Evolutionary conservation across 2,329 filamentous ascomycete species (phyloP).

Genomic region (Bipolaris zeicola): DNA sequence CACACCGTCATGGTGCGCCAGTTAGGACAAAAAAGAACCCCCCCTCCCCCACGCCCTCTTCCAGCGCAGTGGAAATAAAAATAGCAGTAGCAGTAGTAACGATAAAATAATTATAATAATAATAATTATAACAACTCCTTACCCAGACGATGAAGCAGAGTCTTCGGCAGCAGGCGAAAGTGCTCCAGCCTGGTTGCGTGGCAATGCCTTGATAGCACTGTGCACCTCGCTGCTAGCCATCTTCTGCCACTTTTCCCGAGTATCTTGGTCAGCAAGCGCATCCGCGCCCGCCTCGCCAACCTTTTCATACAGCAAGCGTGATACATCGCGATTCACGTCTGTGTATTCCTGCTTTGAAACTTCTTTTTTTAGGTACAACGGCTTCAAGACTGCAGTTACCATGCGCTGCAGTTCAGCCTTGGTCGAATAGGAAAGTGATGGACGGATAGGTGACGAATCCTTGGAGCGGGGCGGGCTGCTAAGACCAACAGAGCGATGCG

Average conservation of each 20-base stretch:
- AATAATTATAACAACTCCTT: background rate
- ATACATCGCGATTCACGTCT: conserved; percentile 87
- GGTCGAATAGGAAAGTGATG: conserved; percentile 73
- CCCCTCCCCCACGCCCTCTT: background rate
- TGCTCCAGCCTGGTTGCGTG: conserved; percentile 13
- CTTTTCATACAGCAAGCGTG: conserved; percentile 80
- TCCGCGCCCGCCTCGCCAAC: conserved; percentile 57
- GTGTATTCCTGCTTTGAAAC: conserved; percentile 91
- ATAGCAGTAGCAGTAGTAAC: too few species aligned
- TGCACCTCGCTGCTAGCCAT: conserved; percentile 80
- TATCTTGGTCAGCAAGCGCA: conserved; percentile 65
- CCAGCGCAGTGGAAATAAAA: background rate
- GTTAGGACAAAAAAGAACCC: background rate
- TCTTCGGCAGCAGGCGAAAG: conserved; percentile 36
- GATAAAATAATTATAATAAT: too few species aligned
- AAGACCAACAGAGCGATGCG: conserved; percentile 39
- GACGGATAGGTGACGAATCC: conserved; percentile 71
- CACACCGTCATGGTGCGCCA: background rate
- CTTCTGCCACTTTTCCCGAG: conserved; percentile 73
- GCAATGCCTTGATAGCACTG: conserved; percentile 63
- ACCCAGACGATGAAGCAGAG: conserved; percentile 38
- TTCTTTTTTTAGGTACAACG: conserved; percentile 78
- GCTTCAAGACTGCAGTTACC: conserved; percentile 80
- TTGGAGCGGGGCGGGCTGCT: conserved; percentile 57
- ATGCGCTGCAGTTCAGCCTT: conserved; percentile 90